These are phyloP conservation scores for Gaertneriomyces semiglobifer DNA, from an alignment of 192 early-diverging fungal genomes.

Conservation along the genomic window DNA sequence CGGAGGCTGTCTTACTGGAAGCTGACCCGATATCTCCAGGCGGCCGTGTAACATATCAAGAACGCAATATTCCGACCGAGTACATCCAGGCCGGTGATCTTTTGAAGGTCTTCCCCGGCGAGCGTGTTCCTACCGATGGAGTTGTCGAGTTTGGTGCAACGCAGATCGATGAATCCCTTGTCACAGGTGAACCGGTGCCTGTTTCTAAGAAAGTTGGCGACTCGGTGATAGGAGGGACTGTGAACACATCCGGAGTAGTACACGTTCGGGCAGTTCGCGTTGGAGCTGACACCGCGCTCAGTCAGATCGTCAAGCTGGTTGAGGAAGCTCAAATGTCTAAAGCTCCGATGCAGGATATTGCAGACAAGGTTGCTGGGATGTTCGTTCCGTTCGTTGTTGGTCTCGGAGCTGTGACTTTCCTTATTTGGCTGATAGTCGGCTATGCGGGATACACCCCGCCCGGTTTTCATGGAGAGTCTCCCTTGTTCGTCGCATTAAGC, in stretches of 20 bases:
- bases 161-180: conserved; percentile 90
- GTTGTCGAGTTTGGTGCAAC: conserved; percentile 61
- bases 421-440: conserved; percentile 71
- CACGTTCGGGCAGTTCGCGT: conserved; percentile 80
- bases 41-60: conserved; percentile 31
- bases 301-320: conserved; percentile 90
- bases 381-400: conserved; percentile 88
- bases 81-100: conserved; percentile 81
- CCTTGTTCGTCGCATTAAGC: conserved; percentile 74
- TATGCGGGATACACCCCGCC: conserved; percentile 20
- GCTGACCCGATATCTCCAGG: conserved; percentile 17
- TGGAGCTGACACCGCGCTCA: conserved; percentile 83
- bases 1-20: conserved; percentile 53
- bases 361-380: conserved; percentile 81
- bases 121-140: conserved; percentile 91
- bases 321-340: conserved; percentile 90
- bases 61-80: conserved; percentile 78
- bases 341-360: conserved; percentile 92
- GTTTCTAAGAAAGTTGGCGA: conserved; percentile 66
- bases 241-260: conserved; percentile 86
- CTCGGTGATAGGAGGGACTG: conserved; percentile 87
- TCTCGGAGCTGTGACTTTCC: conserved; percentile 68
- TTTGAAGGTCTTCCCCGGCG: conserved; percentile 86
- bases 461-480: conserved; percentile 26
- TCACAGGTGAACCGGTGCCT: conserved; percentile 87